Evolutionary conservation across 2,329 filamentous ascomycete genomes (phyloP).

Genomic region (Chrysoporthe austroafricana): DNA sequence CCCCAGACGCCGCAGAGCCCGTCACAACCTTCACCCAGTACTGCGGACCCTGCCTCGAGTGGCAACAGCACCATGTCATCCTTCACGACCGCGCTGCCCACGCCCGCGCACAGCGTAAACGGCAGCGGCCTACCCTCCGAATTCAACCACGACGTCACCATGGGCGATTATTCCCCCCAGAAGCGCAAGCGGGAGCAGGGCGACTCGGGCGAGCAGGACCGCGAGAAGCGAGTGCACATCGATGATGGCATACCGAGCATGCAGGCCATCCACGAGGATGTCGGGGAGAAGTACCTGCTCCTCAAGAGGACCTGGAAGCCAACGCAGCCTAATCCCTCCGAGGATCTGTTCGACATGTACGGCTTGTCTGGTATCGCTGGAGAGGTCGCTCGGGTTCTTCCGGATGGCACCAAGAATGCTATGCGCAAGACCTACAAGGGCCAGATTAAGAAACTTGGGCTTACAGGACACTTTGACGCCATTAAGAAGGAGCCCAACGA

Average conservation of each 20-base stretch:
- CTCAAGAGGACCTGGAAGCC: constrained; percentile 52
- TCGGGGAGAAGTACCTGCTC: constrained; percentile 69
- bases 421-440: constrained; percentile 71
- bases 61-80: constrained; percentile 56
- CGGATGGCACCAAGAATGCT: constrained; percentile 69
- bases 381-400: constrained; percentile 65
- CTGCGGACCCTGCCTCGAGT: constrained; percentile 55
- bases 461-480: constrained; percentile 65
- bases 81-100: constrained; percentile 59
- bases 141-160: constrained; percentile 45
- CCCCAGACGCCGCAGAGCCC: constrained; percentile 71
- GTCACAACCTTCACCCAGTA: constrained; percentile 62
- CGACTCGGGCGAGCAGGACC: constrained; percentile 53
- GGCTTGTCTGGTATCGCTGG: constrained; percentile 59
- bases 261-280: constrained; percentile 67
- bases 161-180: constrained; percentile 57
- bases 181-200: constrained; percentile 66
- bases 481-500: constrained; percentile 58
- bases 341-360: constrained; percentile 65
- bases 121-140: constrained; percentile 54
- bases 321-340: constrained; percentile 52
- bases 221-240: constrained; percentile 65
- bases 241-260: constrained; percentile 65
- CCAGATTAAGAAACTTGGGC: constrained; percentile 66
- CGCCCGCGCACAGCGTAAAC: constrained; percentile 66